Base-by-base conservation (phyloP, 192 early-diverging fungal species). In the Backusella parvicylindrica region DNA sequence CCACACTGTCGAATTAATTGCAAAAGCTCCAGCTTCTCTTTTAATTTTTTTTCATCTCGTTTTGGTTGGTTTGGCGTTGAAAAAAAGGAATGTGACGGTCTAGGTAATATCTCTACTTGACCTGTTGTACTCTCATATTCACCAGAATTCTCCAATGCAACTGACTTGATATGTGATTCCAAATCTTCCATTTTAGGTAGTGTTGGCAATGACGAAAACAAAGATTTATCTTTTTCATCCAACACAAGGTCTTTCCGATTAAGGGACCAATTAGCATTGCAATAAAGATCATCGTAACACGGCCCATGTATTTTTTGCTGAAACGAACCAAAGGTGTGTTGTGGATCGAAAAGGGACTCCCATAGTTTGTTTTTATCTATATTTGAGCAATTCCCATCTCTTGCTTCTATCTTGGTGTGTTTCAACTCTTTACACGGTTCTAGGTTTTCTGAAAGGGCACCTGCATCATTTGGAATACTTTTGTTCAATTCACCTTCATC, bases 271-370 rank as follows among this genome's bases (percentile, higher is more conserved):
- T 32, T 16, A 21, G 18, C 43, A 16, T 68, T 49, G 9, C 31
- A 56, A 21, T 37, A 18, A 38, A 37, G 40, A 23, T 67, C 15
- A 13, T 13, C 56, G 21, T 38, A 18, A 26, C 50, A 56, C 11
- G 66, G 23, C 26, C 50, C 21, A 40, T 18, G 23, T 41, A 35
- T 16, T 63, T 16, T 30, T 64, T 40, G 21, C 36, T 41, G 68
- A 47, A 64, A 67, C 9, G 67, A 40, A 3, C 21, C 71, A 73
- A 78, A 78, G 0, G 77, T 68, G 13, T 68, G 73, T 13, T 73
- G 77, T 33, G 77, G 77, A 33, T 72, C 71, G 41, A 78, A 78
- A 16, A 50, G 40, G 1, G 41, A 47, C 37, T 72, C 71, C 77
- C 77, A 78, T 32, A 38, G 70, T 60, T 78, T 72, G 35, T 30